A percentile compares a stretch with the other conserved stretches of the same genome.
Evolutionary conservation across 352 stramenopile species (phyloP).

Genomic region (Globisporangium camurandrum): DNA sequence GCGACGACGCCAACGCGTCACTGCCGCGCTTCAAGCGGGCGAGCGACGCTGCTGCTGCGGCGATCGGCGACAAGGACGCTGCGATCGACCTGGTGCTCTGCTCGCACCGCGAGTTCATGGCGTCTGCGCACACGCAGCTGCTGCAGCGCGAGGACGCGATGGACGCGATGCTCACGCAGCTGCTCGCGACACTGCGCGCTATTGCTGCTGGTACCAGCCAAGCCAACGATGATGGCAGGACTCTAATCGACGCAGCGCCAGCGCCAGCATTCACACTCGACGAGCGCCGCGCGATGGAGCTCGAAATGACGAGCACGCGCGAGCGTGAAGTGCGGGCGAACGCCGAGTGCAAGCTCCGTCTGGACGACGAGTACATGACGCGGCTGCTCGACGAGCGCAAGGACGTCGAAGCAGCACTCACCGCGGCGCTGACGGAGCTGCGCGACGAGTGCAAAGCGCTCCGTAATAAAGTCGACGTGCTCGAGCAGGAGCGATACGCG

Average conservation of each 20-base stretch:
- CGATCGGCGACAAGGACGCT: slow-evolving; percentile 24
- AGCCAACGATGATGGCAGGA: background rate
- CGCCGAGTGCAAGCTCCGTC: slow-evolving; percentile 25
- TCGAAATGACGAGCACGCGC: slow-evolving; percentile 32
- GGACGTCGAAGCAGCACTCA: slow-evolving; percentile 36
- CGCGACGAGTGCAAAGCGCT: slow-evolving; percentile 31
- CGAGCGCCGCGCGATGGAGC: slow-evolving; percentile 27
- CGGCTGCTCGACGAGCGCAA: slow-evolving; percentile 46
- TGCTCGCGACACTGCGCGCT: slow-evolving; percentile 22
- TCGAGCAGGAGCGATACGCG: slow-evolving; percentile 29
- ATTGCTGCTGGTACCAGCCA: slow-evolving; percentile 6
- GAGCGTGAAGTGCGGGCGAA: slow-evolving; percentile 23
- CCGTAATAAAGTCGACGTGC: slow-evolving; percentile 25
- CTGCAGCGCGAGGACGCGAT: slow-evolving; percentile 19
- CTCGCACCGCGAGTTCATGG: slow-evolving; percentile 54
- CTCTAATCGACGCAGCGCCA: background rate
- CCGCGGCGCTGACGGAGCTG: slow-evolving; percentile 21
- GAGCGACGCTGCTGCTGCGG: slow-evolving; percentile 12
- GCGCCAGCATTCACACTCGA: slow-evolving; percentile 21
- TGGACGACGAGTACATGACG: slow-evolving; percentile 38
- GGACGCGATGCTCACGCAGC: slow-evolving; percentile 15
- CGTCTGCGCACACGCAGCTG: slow-evolving; percentile 27
- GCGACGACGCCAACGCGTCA: slow-evolving; percentile 14
- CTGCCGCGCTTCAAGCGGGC: slow-evolving; percentile 16
- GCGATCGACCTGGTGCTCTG: slow-evolving; percentile 51